Percentiles rank a stretch among this genome's conserved stretches.
Evolutionary conservation across 1,284 basidiomycete genomes (phyloP).

Genomic region (Rhodotorula sp.): DNA sequence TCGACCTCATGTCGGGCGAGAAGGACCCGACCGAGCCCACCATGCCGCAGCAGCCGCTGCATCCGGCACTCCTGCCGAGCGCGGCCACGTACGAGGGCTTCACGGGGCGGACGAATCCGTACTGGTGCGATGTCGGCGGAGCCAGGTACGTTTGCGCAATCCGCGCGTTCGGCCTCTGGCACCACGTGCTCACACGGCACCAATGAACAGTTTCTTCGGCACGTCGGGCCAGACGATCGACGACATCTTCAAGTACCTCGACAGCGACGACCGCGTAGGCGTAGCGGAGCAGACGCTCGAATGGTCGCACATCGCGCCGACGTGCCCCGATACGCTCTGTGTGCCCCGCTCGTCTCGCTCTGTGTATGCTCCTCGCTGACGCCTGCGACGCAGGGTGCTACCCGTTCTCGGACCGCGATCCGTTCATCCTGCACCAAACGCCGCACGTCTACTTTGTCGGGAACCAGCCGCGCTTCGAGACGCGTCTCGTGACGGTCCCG

Average conservation of each 20-base stretch:
- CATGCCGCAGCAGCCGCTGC: conserved; percentile 90
- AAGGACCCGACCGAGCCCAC: conserved; percentile 84
- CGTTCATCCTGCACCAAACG: conserved; percentile 79
- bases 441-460: conserved; percentile 93
- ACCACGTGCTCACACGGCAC: neutral
- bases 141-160: conserved; percentile 12
- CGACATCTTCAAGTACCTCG: conserved; percentile 91
- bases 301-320: conserved; percentile 96
- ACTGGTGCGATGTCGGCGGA: conserved; percentile 64
- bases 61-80: conserved; percentile 83
- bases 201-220: conserved; percentile 64
- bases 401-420: conserved; percentile 84
- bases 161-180: neutral
- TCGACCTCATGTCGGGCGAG: conserved; percentile 82
- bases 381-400: conserved; percentile 69
- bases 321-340: conserved; percentile 94
- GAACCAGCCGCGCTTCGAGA: conserved; percentile 81
- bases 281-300: conserved; percentile 77
- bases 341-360: conserved; percentile 35
- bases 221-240: conserved; percentile 90
- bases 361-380: neutral
- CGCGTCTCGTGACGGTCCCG: conserved; percentile 62
- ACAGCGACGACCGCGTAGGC: conserved; percentile 60
- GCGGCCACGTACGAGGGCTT: conserved; percentile 66
- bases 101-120: conserved; percentile 83